Evolutionary conservation across 768 basidiomycete species (phyloP).

Genomic region (Boletus edulis): DNA sequence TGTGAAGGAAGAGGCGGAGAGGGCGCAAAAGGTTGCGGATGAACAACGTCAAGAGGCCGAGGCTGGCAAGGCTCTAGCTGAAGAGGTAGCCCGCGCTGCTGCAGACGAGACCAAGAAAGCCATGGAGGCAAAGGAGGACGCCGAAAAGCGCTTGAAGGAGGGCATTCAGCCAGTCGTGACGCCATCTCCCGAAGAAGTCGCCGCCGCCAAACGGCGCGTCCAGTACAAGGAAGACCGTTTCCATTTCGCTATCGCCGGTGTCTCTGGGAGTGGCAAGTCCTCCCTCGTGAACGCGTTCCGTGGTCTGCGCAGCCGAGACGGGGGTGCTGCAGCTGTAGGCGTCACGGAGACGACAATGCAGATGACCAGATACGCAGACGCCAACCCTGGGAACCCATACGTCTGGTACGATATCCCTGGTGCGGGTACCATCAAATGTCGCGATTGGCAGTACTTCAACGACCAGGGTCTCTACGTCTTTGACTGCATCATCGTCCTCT

Average conservation of each 20-base stretch:
- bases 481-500: constrained; percentile 21
- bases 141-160: constrained; percentile 16
- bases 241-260: constrained; percentile 35
- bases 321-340: constrained; percentile 15
- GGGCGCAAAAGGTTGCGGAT: constrained; percentile 12
- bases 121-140: constrained; percentile 14
- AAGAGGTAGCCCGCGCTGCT: constrained; percentile 10
- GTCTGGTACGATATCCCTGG: constrained; percentile 26
- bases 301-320: constrained; percentile 23
- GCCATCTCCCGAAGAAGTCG: constrained; percentile 10
- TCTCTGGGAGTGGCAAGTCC: constrained; percentile 37
- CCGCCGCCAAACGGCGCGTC: constrained; percentile 16
- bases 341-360: constrained; percentile 19
- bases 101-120: constrained; percentile 18
- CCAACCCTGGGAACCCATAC: constrained; percentile 11
- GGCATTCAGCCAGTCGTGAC: constrained; percentile 24
- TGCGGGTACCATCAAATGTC: constrained; percentile 17
- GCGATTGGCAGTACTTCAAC: constrained; percentile 24
- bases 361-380: constrained; percentile 14
- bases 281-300: constrained; percentile 38
- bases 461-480: constrained; percentile 25
- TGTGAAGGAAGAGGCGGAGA: constrained; percentile 13
- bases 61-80: constrained; percentile 14
- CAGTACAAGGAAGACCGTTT: constrained; percentile 27
- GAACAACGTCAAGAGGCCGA: constrained; percentile 21